Evolutionary conservation across 192 early-diverging fungal species (phyloP), one percentile per base, ranked within the genome.

Genomic region (Phlyctochytrium planicorne): DNA sequence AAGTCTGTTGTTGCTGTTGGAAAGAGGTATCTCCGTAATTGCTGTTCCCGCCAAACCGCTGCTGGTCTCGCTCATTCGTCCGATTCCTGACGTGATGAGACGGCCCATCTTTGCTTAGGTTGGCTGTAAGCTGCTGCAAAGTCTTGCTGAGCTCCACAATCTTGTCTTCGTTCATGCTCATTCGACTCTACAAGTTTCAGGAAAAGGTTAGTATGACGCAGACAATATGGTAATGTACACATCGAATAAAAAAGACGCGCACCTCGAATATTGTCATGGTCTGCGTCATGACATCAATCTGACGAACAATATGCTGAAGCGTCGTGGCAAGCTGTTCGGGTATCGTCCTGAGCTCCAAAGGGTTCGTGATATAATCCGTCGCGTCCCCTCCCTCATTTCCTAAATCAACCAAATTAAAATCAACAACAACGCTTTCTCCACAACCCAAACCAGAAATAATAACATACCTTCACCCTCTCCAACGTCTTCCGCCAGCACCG

Each of bases 221-320:
- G 30, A 31, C 24, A 30, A 63, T 2, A 20, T 30, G 17, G 29
- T n/a, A 20, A 25, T 53, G 20, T 12, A 23, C 14, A 12, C 2
- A n/a, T 14, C 23, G 55, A 2, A 27, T 3, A n/a, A 40, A 47
- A 30, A 31, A 75, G 29, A 59, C 2, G 31, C 17, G 2, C 65
- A 85, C 83, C 77, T 85, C 84, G 6, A 86, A 60, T 2, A 85
- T 83, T 52, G 68, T 79, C 82, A 86, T 85, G 17, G 83, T 84
- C 67, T 85, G 80, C n/a, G 84, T 86, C 60, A 86, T 53, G 6
- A 86, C 69, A 60, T 86, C 84, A 25, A 86, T 72, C 63, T 86
- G 84, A 24, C 70, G 63, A 0, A 76, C 71, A 52, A 86, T 81
- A 30, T 80, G 75, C 60, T 75, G 73, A 52, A 86, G 53, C 27